Evolutionary conservation across 1,284 basidiomycete species (phyloP).

Genomic region (Limonomyces culmigenus): DNA sequence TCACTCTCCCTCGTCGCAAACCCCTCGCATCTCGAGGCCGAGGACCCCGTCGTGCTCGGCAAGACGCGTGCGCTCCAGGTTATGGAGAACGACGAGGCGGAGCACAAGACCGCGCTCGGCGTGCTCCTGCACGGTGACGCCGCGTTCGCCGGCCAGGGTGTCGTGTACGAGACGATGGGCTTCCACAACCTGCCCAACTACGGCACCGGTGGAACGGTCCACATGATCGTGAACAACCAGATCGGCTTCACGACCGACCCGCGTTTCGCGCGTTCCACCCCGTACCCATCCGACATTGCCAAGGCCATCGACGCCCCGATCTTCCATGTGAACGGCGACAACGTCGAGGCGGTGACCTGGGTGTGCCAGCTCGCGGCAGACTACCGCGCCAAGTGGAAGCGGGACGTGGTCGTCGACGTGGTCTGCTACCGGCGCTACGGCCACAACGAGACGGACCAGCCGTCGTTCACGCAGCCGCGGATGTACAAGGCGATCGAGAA

Average conservation of each 20-base stretch:
- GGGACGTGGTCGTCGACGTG: slow-evolving; percentile 96
- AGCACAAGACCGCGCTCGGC: slow-evolving; percentile 76
- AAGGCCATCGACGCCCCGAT: slow-evolving; percentile 98
- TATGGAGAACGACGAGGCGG: slow-evolving; percentile 74
- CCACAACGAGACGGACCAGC: slow-evolving; percentile 99
- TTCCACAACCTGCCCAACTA: slow-evolving; percentile 93
- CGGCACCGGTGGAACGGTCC: slow-evolving; percentile 95
- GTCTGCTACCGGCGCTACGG: slow-evolving; percentile 98
- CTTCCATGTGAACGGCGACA: slow-evolving; percentile 99
- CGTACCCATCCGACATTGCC: slow-evolving; percentile 98
- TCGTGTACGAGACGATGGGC: slow-evolving; percentile 99
- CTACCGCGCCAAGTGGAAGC: slow-evolving; percentile 97
- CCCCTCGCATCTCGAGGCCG: slow-evolving; percentile 95
- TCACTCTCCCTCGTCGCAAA: slow-evolving; percentile 96
- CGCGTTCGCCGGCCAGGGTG: slow-evolving; percentile 95
- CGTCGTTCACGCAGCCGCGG: slow-evolving; percentile 94
- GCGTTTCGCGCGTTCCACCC: slow-evolving; percentile 91
- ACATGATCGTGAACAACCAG: slow-evolving; percentile 99
- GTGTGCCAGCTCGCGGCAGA: slow-evolving; percentile 97
- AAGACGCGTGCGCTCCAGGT: slow-evolving; percentile 97
- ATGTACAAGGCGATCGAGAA: slow-evolving; percentile 98
- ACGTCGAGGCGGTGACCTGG: slow-evolving; percentile 95
- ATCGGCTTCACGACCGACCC: slow-evolving; percentile 99
- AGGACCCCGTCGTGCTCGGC: slow-evolving; percentile 93
- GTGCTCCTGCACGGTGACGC: slow-evolving; percentile 97